Percentiles rank a stretch among this genome's conserved stretches.
Evolutionary conservation across 2,329 filamentous ascomycete genomes (phyloP).

Genomic region (Neopestalotiopsis sp.): DNA sequence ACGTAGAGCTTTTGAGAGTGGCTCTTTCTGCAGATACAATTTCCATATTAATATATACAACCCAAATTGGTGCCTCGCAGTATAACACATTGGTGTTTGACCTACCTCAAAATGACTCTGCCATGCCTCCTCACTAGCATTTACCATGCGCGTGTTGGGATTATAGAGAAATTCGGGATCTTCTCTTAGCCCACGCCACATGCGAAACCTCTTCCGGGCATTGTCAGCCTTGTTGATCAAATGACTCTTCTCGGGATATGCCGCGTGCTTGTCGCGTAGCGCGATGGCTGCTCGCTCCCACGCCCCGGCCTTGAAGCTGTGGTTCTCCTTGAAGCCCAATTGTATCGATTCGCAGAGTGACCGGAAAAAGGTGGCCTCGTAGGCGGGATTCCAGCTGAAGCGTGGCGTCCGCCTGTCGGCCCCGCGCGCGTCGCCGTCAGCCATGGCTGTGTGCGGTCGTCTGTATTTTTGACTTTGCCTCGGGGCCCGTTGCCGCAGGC

Average conservation of each 20-base stretch:
- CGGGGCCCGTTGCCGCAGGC: not conserved
- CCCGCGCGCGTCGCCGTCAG: constrained; percentile 38
- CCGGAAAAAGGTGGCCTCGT: constrained; percentile 65
- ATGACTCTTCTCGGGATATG: constrained; percentile 65
- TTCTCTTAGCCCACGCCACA: constrained; percentile 64
- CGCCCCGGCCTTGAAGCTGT: constrained; percentile 66
- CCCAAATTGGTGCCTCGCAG: not conserved
- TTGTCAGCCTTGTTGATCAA: constrained; percentile 70
- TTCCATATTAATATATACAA: not conserved
- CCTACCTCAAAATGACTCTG: constrained; percentile 61
- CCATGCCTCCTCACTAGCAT: constrained; percentile 64
- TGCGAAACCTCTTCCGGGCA: constrained; percentile 66
- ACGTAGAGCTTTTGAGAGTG: constrained; percentile 61
- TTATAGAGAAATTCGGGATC: constrained; percentile 64
- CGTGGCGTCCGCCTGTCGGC: constrained; percentile 48
- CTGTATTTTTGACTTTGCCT: not conserved
- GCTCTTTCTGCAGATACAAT: constrained; percentile 54
- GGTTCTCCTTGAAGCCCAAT: constrained; percentile 60
- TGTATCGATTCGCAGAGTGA: constrained; percentile 65
- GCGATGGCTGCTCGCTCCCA: constrained; percentile 64
- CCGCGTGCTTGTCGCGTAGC: constrained; percentile 59
- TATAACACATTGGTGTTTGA: constrained; percentile 19
- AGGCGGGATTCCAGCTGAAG: constrained; percentile 65
- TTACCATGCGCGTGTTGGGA: constrained; percentile 54
- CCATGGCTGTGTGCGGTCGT: constrained; percentile 29